Percentiles rank a stretch among this genome's conserved stretches.
phyloP scores from a whole-genome alignment of 106 monocot species.

The Phalaenopsis aphrodite region DNA sequence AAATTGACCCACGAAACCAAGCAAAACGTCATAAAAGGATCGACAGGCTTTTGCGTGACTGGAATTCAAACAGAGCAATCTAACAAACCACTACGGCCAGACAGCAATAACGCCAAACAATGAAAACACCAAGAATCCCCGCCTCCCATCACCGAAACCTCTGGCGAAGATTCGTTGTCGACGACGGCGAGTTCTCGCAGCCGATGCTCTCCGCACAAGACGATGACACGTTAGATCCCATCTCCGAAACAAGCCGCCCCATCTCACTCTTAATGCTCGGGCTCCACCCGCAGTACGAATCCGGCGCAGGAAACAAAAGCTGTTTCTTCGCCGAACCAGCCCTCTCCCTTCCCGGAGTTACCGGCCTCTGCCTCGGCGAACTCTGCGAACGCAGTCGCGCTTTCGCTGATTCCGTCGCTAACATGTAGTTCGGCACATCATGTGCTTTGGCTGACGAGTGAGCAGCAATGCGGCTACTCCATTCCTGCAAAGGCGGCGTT shows the following conservation, averaged over 20 bases:
- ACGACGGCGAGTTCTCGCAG: conserved; percentile 69
- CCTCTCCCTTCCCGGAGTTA: neutral
- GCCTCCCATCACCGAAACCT: conserved; percentile 67
- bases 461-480: neutral
- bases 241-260: conserved; percentile 51
- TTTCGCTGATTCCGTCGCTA: conserved; percentile 43
- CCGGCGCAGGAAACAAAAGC: conserved; percentile 1
- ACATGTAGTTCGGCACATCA: conserved; percentile 53
- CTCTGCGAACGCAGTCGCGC: conserved; percentile 42
- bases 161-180: conserved; percentile 64
- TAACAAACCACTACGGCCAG: no score
- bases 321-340: neutral
- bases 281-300: conserved; percentile 37
- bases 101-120: no score
- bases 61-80: no score
- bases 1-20: no score
- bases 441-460: neutral
- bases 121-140: no score
- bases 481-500: no score
- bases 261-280: conserved; percentile 74
- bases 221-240: conserved; percentile 61
- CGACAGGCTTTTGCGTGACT: no score
- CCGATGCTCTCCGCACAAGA: conserved; percentile 31
- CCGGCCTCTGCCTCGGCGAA: conserved; percentile 36
- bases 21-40: no score